phyloP scores from a whole-genome alignment of 306 rosid species.

The Argentina anserina region DNA sequence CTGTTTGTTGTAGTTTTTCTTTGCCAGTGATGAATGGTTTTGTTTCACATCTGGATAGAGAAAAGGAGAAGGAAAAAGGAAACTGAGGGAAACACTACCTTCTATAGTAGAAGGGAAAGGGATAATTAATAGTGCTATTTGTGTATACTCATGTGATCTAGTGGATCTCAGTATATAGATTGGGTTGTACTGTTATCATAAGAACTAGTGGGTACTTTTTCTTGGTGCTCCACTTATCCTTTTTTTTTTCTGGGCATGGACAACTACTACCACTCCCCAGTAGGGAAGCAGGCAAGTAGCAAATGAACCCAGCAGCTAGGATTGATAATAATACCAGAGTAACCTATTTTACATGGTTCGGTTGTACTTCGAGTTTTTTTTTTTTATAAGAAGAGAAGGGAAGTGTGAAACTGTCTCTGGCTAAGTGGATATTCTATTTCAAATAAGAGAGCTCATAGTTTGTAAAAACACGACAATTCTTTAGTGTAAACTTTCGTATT shows the following conservation, averaged over 20 bases:
- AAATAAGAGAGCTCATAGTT: not conserved
- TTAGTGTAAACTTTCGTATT: not conserved
- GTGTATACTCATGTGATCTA: not conserved
- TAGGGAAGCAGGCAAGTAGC: not conserved
- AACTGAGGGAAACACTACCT: not conserved
- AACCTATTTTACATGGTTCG: not conserved
- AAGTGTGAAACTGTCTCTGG: not conserved
- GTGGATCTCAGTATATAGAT: not conserved
- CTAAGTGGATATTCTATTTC: not conserved
- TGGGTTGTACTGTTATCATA: not conserved
- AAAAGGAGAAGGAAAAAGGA: not conserved
- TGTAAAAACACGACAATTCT: not conserved
- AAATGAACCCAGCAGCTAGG: not conserved
- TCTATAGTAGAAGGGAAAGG: not conserved
- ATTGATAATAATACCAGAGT: not conserved
- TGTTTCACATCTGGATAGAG: not conserved
- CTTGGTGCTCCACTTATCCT: not conserved
- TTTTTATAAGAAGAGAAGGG: not conserved
- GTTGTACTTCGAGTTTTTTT: not conserved
- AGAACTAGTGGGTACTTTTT: not conserved
- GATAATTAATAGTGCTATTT: not conserved
- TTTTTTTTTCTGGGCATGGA: not conserved
- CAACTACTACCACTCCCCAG: not conserved
- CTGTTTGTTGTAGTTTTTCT: not conserved
- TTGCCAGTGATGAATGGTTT: not conserved